Percentiles rank a stretch among this genome's conserved stretches.
phyloP scores from a whole-genome alignment of 2,329 filamentous ascomycete genomes.

The Coniosporium tulheliwenetii region DNA sequence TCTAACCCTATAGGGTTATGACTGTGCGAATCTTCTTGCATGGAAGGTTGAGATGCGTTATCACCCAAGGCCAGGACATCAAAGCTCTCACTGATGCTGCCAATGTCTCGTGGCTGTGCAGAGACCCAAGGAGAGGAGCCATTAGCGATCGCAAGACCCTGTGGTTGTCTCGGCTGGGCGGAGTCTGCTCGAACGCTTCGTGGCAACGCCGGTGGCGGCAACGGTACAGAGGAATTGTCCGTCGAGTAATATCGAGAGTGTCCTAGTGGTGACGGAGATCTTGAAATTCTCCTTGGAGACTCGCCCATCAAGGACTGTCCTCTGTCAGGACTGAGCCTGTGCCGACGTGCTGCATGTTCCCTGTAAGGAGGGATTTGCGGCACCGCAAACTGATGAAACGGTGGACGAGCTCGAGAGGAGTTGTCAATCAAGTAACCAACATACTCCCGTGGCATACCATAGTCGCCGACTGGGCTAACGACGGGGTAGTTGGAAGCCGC shows the following conservation, averaged over 20 bases:
- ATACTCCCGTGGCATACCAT: slow-evolving; percentile 31
- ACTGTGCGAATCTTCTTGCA: too few species aligned
- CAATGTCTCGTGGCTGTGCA: too few species aligned
- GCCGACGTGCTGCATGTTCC: slow-evolving; percentile 9
- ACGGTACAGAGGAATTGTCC: slow-evolving; percentile 4
- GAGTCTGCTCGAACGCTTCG: too few species aligned
- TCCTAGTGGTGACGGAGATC: slow-evolving; percentile 31
- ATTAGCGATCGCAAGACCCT: too few species aligned
- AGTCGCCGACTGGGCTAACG: slow-evolving; percentile 1
- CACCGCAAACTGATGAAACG: slow-evolving; percentile 9
- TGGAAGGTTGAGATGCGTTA: too few species aligned
- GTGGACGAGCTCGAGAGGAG: slow-evolving; percentile 21
- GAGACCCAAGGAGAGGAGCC: too few species aligned
- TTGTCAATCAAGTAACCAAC: slow-evolving; percentile 33
- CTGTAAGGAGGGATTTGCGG: slow-evolving; percentile 20
- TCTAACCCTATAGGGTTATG: too few species aligned
- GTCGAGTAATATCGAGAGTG: slow-evolving; percentile 25
- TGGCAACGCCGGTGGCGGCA: slow-evolving; percentile 1
- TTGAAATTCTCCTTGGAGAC: slow-evolving; percentile 13
- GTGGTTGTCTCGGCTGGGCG: too few species aligned
- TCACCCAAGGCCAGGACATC: neutral
- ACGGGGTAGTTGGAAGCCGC: too few species aligned
- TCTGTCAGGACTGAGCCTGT: too few species aligned
- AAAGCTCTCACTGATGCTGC: slow-evolving; percentile 1
- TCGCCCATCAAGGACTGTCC: too few species aligned